A percentile compares a stretch with the other conserved stretches of the same genome.
Evolutionary conservation across 495 filamentous ascomycete genomes (phyloP).

Genomic region (Lepraria neglecta): DNA sequence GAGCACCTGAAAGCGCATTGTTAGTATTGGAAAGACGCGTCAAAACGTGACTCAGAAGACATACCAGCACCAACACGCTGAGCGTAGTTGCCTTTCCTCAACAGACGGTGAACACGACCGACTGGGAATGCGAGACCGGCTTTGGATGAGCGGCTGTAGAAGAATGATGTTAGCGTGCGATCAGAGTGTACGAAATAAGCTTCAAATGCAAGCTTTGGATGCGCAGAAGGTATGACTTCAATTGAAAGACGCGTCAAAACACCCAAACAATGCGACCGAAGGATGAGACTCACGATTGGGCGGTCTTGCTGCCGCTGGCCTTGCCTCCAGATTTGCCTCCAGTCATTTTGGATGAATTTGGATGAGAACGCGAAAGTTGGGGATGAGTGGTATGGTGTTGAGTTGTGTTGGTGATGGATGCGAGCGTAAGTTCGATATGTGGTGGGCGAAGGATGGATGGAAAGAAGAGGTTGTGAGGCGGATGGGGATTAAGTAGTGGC

Average conservation of each 20-base stretch:
- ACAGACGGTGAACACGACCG: slow-evolving; percentile 98
- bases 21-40: slow-evolving; percentile 30
- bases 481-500: slow-evolving; percentile 28
- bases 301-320: slow-evolving; percentile 92
- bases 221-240: not conserved
- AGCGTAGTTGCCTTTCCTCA: slow-evolving; percentile 99
- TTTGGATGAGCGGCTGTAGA: slow-evolving; percentile 87
- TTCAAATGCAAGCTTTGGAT: not conserved
- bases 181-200: not conserved
- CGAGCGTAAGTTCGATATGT: slow-evolving; percentile 28
- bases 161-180: not conserved
- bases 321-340: slow-evolving; percentile 98
- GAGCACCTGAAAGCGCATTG: slow-evolving; percentile 56
- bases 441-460: slow-evolving; percentile 34
- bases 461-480: slow-evolving; percentile 32
- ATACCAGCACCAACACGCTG: slow-evolving; percentile 96
- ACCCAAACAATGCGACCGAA: slow-evolving; percentile 22
- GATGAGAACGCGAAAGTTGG: slow-evolving; percentile 29
- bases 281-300: slow-evolving; percentile 76
- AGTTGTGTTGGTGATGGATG: slow-evolving; percentile 30
- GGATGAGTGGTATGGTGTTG: slow-evolving; percentile 29
- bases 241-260: slow-evolving; percentile 25
- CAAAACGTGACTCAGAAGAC: slow-evolving; percentile 24
- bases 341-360: slow-evolving; percentile 81
- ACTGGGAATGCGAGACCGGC: slow-evolving; percentile 99